A percentile compares a stretch with the other conserved stretches of the same genome.
These are phyloP conservation scores for Saccharomycopsis sp. DNA, from an alignment of 805 yeast species.

Conservation along the genomic window DNA sequence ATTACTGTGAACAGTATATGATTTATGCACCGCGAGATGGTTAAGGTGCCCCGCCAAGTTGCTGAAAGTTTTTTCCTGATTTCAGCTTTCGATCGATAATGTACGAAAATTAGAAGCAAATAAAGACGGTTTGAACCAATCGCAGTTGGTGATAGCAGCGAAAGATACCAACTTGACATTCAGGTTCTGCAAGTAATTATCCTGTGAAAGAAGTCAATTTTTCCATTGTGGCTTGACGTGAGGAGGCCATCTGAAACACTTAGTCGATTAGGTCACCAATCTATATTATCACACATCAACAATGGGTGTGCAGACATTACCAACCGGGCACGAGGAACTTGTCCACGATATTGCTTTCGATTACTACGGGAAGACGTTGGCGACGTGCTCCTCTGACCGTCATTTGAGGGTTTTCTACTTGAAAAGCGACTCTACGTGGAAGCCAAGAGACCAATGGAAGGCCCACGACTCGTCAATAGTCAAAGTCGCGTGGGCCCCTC, in stretches of 20 bases:
- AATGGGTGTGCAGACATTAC: conserved; percentile 54
- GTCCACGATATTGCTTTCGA: conserved; percentile 88
- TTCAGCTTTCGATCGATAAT: neutral
- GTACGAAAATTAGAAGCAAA: neutral
- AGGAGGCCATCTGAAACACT: too few species aligned
- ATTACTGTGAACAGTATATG: neutral
- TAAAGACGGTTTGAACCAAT: too few species aligned
- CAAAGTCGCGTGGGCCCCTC: conserved; percentile 86
- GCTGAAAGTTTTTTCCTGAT: neutral
- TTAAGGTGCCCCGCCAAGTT: neutral
- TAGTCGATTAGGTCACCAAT: too few species aligned
- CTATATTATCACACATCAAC: neutral
- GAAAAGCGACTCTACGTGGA: conserved; percentile 46
- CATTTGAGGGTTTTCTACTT: conserved; percentile 84
- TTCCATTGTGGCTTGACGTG: too few species aligned
- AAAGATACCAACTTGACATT: too few species aligned
- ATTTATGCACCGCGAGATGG: neutral
- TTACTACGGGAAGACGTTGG: conserved; percentile 85
- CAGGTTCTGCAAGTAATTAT: neutral
- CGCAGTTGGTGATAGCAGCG: too few species aligned
- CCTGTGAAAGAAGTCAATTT: neutral
- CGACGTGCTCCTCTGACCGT: conserved; percentile 93
- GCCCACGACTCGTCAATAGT: conserved; percentile 91
- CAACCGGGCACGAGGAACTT: conserved; percentile 89
- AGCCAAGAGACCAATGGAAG: conserved; percentile 81